Base-by-base conservation (phyloP, 2,329 filamentous ascomycete genomes). In the Rachicladosporium sp. region DNA sequence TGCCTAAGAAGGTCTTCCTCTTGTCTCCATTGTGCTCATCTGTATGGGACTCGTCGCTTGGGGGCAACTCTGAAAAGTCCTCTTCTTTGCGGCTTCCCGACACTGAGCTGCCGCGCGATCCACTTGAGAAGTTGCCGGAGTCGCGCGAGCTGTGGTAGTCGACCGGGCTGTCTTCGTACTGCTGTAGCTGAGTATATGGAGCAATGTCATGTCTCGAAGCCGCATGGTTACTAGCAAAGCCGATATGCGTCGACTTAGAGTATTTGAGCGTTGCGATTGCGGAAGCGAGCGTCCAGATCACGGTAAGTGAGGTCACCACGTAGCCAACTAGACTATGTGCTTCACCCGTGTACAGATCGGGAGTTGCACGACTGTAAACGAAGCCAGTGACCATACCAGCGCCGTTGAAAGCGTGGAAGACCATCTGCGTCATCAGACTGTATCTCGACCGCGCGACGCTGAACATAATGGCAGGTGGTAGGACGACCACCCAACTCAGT, bases 261-360 rank as follows among this genome's bases (percentile, higher is more conserved):
- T 19, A 19, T 38, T 19, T 36, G 31, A 44, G 41, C 27, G 52
- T 46, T 33, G 44, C 37, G 44, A 82, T 74, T 32, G 70, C 64
- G 15, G 15, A 19, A 19, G 15, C 15, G 31, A 81, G 52, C 10
- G 81, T 70, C 64, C 94, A 89, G 0, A 72, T 76, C 38, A 69
- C 70, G 8, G 82, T 69, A 3, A 88, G 67, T 68, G 76, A 82
- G 3, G 82, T 89, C 23, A 81, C 71, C 32, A 84, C 69, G 89
- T 89, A 96, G 40, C 87, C 87, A 33, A 89, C 71, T 59, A 83
- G 87, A 65, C 87, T 79, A 59, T 95, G 88, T n/a, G 81, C 75
- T 56, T 93, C 93, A 56, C 82, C 80, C 27, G 78, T 78, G 57
- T 94, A 95, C 12, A 95, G 66, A 55, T 94, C 84, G 1, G 87